Conservation (phyloP, 306 rosid genomes). For the Pyrus bretschneideri region DNA sequence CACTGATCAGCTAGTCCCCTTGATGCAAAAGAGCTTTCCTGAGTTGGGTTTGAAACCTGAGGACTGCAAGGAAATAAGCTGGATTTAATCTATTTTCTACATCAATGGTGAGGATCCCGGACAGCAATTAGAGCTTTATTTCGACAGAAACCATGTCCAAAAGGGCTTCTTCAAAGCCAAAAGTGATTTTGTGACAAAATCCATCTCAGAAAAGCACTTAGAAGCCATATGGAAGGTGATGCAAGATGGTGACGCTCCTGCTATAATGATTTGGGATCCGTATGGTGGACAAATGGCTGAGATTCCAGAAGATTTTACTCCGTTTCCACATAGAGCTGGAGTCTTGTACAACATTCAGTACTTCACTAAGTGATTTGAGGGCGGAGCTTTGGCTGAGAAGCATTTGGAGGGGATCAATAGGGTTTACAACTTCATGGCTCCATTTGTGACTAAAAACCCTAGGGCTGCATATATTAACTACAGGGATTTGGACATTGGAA, state of each 20-base stretch:
- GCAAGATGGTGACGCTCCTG: conserved; percentile 1
- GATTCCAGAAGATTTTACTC: conserved; percentile 11
- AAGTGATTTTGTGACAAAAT: conserved; percentile 10
- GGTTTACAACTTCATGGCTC: background rate
- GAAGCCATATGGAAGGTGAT: conserved; percentile 12
- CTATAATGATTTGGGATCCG: conserved; percentile 5
- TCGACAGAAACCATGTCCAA: background rate
- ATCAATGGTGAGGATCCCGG: background rate
- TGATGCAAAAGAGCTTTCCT: conserved; percentile 8
- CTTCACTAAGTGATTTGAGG: background rate
- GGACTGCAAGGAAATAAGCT: conserved; percentile 7
- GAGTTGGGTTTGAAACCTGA: conserved; percentile 3
- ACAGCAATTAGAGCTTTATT: background rate
- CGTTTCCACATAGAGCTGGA: conserved; percentile 8
- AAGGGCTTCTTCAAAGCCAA: conserved; percentile 8
- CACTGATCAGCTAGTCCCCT: background rate
- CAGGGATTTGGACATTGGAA: conserved; percentile 4
- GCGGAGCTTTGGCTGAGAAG: background rate
- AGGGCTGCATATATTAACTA: conserved; percentile 7
- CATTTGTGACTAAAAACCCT: conserved; percentile 3
- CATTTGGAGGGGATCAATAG: background rate
- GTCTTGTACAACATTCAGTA: background rate
- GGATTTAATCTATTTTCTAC: background rate
- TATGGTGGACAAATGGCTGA: conserved; percentile 23
- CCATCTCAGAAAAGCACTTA: background rate